Evolutionary conservation across 2,329 filamentous ascomycete species (phyloP).

Genomic region (Fusarium floridanum): DNA sequence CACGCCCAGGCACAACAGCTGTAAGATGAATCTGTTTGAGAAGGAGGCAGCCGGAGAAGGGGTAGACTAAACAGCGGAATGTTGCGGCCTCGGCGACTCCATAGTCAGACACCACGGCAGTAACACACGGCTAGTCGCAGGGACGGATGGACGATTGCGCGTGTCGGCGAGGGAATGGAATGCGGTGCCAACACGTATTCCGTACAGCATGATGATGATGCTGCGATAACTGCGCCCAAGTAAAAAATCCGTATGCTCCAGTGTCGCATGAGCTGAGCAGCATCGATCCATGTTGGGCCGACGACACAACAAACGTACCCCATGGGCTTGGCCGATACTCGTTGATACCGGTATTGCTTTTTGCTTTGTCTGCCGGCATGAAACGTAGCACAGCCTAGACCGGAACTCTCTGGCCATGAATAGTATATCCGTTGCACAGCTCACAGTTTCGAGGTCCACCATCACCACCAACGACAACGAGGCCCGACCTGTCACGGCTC

Average conservation of each 20-base stretch:
- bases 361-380: slow-evolving; percentile 22
- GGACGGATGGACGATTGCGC: slow-evolving; percentile 23
- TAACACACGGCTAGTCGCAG: slow-evolving; percentile 18
- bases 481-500: not conserved
- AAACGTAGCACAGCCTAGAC: slow-evolving; percentile 22
- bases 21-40: slow-evolving; percentile 1
- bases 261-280: slow-evolving; percentile 3
- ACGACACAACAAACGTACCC: not conserved
- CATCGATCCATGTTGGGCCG: slow-evolving; percentile 22
- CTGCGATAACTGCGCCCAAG: not conserved
- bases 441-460: slow-evolving; percentile 4
- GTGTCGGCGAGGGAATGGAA: slow-evolving; percentile 6
- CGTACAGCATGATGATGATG: not conserved
- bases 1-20: slow-evolving; percentile 6
- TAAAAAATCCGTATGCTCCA: not conserved
- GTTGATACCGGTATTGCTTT: slow-evolving; percentile 4
- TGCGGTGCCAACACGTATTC: slow-evolving; percentile 22
- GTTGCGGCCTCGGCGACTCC: not conserved
- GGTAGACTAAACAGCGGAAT: not conserved
- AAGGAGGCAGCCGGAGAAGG: not conserved
- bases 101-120: slow-evolving; percentile 1
- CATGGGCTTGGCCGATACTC: slow-evolving; percentile 8
- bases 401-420: slow-evolving; percentile 12
- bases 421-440: slow-evolving; percentile 24
- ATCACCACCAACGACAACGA: not conserved